A percentile compares a stretch with the other conserved stretches of the same genome.
These are phyloP conservation scores for Backusella liffmaniae DNA, from an alignment of 192 early-diverging fungal species.

Conservation along the genomic window DNA sequence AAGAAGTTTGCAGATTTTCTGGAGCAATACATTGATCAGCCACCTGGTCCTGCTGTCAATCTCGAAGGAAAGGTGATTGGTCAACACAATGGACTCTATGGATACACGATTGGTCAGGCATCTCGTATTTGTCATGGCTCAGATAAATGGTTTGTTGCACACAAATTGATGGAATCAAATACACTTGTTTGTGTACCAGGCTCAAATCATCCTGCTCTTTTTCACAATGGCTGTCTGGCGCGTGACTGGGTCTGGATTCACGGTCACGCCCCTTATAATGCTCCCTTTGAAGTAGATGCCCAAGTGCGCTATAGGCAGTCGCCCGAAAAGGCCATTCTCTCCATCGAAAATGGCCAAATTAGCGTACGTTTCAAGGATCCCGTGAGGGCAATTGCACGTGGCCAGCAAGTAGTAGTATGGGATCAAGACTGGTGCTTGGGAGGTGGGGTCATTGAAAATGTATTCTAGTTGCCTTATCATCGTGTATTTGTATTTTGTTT, in stretches of 20 bases:
- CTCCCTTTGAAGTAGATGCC: slow-evolving; percentile 29
- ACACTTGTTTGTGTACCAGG: slow-evolving; percentile 62
- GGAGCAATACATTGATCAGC: slow-evolving; percentile 31
- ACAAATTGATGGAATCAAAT: slow-evolving; percentile 61
- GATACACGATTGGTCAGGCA: slow-evolving; percentile 81
- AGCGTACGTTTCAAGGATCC: slow-evolving; percentile 32
- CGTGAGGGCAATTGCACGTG: slow-evolving; percentile 40
- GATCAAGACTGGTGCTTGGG: slow-evolving; percentile 46
- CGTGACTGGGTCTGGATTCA: slow-evolving; percentile 51
- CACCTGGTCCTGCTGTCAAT: slow-evolving; percentile 31
- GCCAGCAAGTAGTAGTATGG: slow-evolving; percentile 48
- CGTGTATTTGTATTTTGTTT: not conserved
- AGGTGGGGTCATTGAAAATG: slow-evolving; percentile 38
- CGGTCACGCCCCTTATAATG: slow-evolving; percentile 15
- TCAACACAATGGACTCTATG: slow-evolving; percentile 63
- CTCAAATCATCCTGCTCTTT: slow-evolving; percentile 16
- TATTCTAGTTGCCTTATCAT: not conserved
- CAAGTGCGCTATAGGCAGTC: slow-evolving; percentile 63
- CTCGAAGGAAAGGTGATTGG: slow-evolving; percentile 36
- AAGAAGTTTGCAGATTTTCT: slow-evolving; percentile 72
- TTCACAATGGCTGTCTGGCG: slow-evolving; percentile 24
- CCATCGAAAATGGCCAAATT: slow-evolving; percentile 18
- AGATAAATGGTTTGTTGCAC: slow-evolving; percentile 72
- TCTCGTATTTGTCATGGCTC: slow-evolving; percentile 61
- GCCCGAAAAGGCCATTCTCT: slow-evolving; percentile 43